A percentile compares a stretch with the other conserved stretches of the same genome.
Evolutionary conservation across 2,329 filamentous ascomycete genomes (phyloP).

Genomic region (Calonectria montana): DNA sequence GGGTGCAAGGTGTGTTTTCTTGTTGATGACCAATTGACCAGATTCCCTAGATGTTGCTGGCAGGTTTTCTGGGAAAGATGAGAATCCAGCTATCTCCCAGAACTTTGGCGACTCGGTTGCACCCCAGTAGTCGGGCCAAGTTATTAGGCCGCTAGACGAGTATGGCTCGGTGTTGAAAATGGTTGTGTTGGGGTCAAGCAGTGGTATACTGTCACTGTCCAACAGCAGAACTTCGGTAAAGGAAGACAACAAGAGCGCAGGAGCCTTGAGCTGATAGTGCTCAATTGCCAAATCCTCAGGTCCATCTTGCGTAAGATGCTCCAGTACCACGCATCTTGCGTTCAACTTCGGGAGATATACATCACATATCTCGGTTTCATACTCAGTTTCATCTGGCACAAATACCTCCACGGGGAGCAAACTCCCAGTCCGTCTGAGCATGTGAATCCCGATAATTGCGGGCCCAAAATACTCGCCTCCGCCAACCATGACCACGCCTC

Average conservation of each 20-base stretch:
- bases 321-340: constrained; percentile 21
- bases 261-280: constrained; percentile 23
- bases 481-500: constrained; percentile 25
- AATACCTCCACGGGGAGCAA: constrained; percentile 22
- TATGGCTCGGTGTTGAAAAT: constrained; percentile 22
- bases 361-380: constrained; percentile 17
- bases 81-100: constrained; percentile 19
- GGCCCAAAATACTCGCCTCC: constrained; percentile 27
- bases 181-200: constrained; percentile 9
- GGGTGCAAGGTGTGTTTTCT: constrained; percentile 12
- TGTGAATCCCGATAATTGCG: constrained; percentile 24
- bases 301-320: background rate
- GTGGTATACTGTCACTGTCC: constrained; percentile 26
- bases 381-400: constrained; percentile 17
- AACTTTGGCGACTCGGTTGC: constrained; percentile 22
- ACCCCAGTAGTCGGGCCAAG: constrained; percentile 23
- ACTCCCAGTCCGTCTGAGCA: constrained; percentile 22
- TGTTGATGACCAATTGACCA: constrained; percentile 22
- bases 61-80: constrained; percentile 11
- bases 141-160: constrained; percentile 7
- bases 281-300: constrained; percentile 1
- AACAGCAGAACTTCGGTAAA: constrained; percentile 22
- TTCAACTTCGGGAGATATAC: constrained; percentile 17
- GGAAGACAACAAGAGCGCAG: constrained; percentile 18
- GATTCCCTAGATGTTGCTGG: constrained; percentile 17